A percentile compares a stretch with the other conserved stretches of the same genome.
phyloP scores from a whole-genome alignment of 768 basidiomycete genomes.

The Mycena rebaudengoi region DNA sequence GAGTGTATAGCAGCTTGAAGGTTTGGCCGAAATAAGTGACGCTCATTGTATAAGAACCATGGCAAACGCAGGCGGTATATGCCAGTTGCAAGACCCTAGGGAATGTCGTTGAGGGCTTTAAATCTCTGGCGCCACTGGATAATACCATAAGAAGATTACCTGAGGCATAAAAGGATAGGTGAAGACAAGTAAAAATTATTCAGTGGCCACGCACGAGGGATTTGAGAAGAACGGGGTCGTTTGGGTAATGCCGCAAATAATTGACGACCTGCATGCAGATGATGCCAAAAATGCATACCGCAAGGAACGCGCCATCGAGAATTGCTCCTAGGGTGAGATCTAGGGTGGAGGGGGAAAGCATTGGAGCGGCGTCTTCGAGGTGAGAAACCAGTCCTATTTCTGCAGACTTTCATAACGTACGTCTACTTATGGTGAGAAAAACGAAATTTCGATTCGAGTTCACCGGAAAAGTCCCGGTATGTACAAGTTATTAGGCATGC shows the following conservation, averaged over 20 bases:
- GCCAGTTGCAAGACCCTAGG: conserved; percentile 9
- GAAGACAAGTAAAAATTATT: no score
- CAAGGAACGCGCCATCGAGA: conserved; percentile 9
- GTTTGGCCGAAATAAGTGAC: conserved; percentile 21
- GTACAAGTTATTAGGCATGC: no score
- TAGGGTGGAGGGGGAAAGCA: background rate
- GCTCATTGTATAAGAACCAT: conserved; percentile 19
- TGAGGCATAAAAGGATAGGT: no score
- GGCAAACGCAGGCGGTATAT: conserved; percentile 19
- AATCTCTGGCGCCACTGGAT: background rate
- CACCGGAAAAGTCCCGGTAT: no score
- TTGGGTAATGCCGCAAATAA: conserved; percentile 20
- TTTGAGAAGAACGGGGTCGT: conserved; percentile 15
- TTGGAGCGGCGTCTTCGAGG: no score
- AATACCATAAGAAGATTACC: conserved; percentile 22
- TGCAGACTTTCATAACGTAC: background rate
- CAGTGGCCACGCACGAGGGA: conserved; percentile 1
- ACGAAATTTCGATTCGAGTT: no score
- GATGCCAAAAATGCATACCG: conserved; percentile 20
- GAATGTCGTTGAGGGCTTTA: background rate
- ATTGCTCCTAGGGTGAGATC: conserved; percentile 13
- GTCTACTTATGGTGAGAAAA: no score
- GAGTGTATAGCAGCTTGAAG: conserved; percentile 16
- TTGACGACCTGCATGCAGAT: conserved; percentile 19
- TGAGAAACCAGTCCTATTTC: background rate